Percentiles rank a stretch among this genome's conserved stretches.
phyloP scores from a whole-genome alignment of 495 filamentous ascomycete species.

The Elaphomyces granulatus region DNA sequence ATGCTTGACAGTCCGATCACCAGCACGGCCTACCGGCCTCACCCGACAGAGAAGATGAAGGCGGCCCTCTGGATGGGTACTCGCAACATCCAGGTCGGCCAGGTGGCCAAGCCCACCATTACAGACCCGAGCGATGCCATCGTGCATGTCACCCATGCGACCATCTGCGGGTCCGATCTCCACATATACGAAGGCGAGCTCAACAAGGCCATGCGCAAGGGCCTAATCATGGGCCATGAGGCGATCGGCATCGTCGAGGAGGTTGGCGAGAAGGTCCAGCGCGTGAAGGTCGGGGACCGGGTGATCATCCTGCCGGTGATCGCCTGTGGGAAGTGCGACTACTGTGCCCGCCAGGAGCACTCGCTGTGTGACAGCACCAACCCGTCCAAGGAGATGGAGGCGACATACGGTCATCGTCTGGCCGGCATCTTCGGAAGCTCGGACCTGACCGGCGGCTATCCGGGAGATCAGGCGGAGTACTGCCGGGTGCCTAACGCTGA shows the following conservation, averaged over 20 bases:
- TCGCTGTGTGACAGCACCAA: constrained; percentile 62
- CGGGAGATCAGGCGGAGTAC: constrained; percentile 40
- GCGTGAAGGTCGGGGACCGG: constrained; percentile 19
- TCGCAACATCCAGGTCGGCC: constrained; percentile 10
- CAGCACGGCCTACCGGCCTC: constrained; percentile 9
- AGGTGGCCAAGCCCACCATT: constrained; percentile 19
- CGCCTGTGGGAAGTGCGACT: constrained; percentile 39
- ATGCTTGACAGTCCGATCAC: background rate
- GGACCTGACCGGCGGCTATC: constrained; percentile 55
- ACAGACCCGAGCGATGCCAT: constrained; percentile 22
- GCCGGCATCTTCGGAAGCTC: constrained; percentile 16
- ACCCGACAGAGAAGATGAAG: constrained; percentile 18
- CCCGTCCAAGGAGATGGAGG: constrained; percentile 42
- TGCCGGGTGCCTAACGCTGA: constrained; percentile 28
- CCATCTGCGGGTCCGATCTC: constrained; percentile 23
- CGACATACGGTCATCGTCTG: constrained; percentile 36
- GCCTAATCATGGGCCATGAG: constrained; percentile 48
- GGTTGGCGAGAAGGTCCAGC: constrained; percentile 16
- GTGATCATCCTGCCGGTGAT: constrained; percentile 41
- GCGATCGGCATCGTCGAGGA: constrained; percentile 24
- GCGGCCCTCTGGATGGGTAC: constrained; percentile 18
- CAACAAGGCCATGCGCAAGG: constrained; percentile 30
- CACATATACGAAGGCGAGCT: constrained; percentile 18
- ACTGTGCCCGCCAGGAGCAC: constrained; percentile 24
- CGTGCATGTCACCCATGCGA: constrained; percentile 20